phyloP scores from a whole-genome alignment of 202 grass and related monocot genomes.

The Carex arenaria region DNA sequence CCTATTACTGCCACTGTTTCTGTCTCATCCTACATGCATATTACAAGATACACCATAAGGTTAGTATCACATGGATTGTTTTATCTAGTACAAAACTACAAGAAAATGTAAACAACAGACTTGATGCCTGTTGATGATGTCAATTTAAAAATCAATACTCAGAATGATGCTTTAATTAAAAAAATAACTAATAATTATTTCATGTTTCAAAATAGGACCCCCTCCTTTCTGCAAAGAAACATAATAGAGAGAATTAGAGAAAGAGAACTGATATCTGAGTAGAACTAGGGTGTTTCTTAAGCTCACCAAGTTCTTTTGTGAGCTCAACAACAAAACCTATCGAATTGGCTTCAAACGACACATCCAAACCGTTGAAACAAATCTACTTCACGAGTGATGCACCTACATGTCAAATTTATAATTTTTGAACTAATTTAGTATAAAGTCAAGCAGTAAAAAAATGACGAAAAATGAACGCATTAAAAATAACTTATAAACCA shows the following conservation, averaged over 20 bases:
- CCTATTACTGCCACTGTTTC: slow-evolving; percentile 85
- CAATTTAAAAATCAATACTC: slow-evolving; percentile 1
- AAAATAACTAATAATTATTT: neutral
- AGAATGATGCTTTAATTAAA: neutral
- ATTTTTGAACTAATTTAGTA: too few relatives aligned
- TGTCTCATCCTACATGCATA: slow-evolving; percentile 53
- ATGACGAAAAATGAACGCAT: too few relatives aligned
- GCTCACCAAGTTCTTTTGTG: too few relatives aligned
- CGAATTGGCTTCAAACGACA: too few relatives aligned
- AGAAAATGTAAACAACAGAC: neutral
- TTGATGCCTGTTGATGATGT: neutral
- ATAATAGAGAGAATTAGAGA: neutral
- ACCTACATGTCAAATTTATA: too few relatives aligned
- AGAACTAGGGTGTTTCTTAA: too few relatives aligned
- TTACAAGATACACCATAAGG: slow-evolving; percentile 1
- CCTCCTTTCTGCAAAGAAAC: neutral
- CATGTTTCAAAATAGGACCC: neutral
- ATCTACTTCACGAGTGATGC: too few relatives aligned
- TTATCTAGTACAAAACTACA: neutral
- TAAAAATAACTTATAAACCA: too few relatives aligned
- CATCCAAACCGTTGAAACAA: too few relatives aligned
- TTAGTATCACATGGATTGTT: neutral
- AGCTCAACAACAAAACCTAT: too few relatives aligned
- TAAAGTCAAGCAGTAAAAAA: too few relatives aligned
- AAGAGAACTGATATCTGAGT: neutral